Base-by-base conservation (phyloP, 306 rosid genomes). In the Morella rubra region DNA sequence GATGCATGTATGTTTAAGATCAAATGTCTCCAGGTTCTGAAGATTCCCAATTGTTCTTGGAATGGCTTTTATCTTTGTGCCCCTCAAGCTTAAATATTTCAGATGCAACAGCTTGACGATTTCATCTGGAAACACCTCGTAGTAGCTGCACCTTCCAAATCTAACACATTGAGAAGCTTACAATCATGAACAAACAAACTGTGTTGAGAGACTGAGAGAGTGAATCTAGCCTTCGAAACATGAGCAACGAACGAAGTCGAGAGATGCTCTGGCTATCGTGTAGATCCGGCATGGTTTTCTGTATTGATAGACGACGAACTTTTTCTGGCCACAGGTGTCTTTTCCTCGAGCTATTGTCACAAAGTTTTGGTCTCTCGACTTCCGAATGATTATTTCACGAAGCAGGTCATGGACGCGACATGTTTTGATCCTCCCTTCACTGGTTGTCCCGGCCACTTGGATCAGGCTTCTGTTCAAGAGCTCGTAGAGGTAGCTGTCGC, bases 151-250 rank as follows among this genome's bases (percentile, higher is more conserved):
- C 80, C 82, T 27, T 44, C 37, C 56, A 81, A 72, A 12, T 84
- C 86, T 49, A 86, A 73, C 67, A 86, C 86, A 18, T 68, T 84
- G 13, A 84, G 77, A 8, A 86, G 64, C 79, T 11, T 76, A 13
- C 83, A 52, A 0, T 74, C 53, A 41, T 10, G 45, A 16, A 58
- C 18, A 37, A 9, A 5, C 12, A 42, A 15, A 12, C 6, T 14
- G 7, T 55, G 41, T 49, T 50, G 41, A 3, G 5, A 8, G 49
- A 55, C n/a, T 42, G 0, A n/a, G 60, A 73, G 10, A 15, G 15
- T 37, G 66, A 44, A 19, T 73, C 76, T 20, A 20, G 68, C 67
- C 59, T 58, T 42, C 11, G 46, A 56, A 73, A 73, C 44, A 55
- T 73, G 19, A 19, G 60, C 44, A 73, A 73, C 8, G 76, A 73